Base-by-base conservation (phyloP, 345 rosid genomes). In the Euphorbia pulcherrima region DNA sequence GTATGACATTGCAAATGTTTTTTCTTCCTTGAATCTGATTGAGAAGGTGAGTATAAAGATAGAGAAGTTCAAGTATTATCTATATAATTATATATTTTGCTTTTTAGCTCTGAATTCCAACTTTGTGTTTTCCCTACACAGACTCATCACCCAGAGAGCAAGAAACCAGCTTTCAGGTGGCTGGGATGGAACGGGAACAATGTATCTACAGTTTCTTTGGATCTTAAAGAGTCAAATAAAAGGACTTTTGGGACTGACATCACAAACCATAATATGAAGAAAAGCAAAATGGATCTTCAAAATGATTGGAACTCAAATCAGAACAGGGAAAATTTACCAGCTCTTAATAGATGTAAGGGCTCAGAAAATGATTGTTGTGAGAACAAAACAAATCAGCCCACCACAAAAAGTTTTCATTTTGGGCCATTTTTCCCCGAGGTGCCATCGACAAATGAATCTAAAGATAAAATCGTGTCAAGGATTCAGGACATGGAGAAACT, bases 121-220 rank as follows among this genome's bases (percentile, higher is more conserved):
- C 12, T 41, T 61, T 65, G 17, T n/a, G 75, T 41, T 41, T 44
- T 62, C 41, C 70, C 53, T 50, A 30, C 80, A 74, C 82, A 92
- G 97, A 85, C 84, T 55, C 90, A 81, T 70, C 86, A 83, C 69
- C 86, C 94, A 8, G 86, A 79, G 63, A 89, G 77, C 53, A 86
- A 83, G 79, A 89, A 75, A 71, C 83, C 96, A 3, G 96, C 96
- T 48, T 92, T 82, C 67, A 87, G 84, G 80, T 92, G 97, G 97
- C 57, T 86, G 68, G 97, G 90, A 70, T 75, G 82, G 83, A 74
- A 67, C 62, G 81, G 81, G 60, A 77, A 71, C 59, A 65, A 46
- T 57, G 72, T 11, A 35, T 55, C 68, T 62, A 62, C 65, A 4
- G 29, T 65, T 69, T 46, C 66, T 65, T 68, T 76, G 73, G 75